phyloP scores from a whole-genome alignment of 2,329 filamentous ascomycete species.

The Ophiostoma ulmi region DNA sequence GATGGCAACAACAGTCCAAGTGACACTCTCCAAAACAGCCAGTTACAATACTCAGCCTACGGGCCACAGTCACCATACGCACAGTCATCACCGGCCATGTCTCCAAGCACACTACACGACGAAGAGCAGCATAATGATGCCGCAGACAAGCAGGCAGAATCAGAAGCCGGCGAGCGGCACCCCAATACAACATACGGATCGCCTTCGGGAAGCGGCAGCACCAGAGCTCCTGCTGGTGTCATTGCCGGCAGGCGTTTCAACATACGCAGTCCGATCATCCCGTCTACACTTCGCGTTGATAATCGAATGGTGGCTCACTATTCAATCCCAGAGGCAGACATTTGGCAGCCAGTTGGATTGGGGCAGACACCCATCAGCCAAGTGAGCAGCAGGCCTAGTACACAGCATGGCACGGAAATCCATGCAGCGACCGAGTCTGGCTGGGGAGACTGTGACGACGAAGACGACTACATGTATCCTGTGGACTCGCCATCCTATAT shows the following conservation, averaged over 20 bases:
- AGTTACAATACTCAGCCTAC: conserved; percentile 23
- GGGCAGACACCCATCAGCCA: not conserved
- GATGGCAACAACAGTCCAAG: conserved; percentile 21
- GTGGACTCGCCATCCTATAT: conserved; percentile 39
- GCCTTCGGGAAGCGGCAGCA: not conserved
- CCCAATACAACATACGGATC: not conserved
- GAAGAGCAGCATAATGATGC: conserved; percentile 28
- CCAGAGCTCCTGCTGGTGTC: not conserved
- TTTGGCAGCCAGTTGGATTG: conserved; percentile 28
- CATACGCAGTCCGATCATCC: not conserved
- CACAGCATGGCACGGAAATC: not conserved
- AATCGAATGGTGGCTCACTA: conserved; percentile 27
- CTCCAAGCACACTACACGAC: conserved; percentile 38
- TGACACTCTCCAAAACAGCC: conserved; percentile 27
- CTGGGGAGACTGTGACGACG: conserved; percentile 34
- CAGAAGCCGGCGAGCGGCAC: conserved; percentile 28
- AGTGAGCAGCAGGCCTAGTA: not conserved
- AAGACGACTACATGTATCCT: conserved; percentile 32
- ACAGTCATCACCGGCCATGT: conserved; percentile 42
- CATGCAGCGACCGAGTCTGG: conserved; percentile 28
- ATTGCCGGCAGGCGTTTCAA: not conserved
- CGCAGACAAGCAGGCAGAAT: conserved; percentile 31
- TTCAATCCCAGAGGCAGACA: conserved; percentile 18
- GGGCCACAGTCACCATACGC: conserved; percentile 26
- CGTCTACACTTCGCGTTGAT: not conserved